Conservation (phyloP, 1,284 basidiomycete species). For the Schizophyllum amplum region DNA sequence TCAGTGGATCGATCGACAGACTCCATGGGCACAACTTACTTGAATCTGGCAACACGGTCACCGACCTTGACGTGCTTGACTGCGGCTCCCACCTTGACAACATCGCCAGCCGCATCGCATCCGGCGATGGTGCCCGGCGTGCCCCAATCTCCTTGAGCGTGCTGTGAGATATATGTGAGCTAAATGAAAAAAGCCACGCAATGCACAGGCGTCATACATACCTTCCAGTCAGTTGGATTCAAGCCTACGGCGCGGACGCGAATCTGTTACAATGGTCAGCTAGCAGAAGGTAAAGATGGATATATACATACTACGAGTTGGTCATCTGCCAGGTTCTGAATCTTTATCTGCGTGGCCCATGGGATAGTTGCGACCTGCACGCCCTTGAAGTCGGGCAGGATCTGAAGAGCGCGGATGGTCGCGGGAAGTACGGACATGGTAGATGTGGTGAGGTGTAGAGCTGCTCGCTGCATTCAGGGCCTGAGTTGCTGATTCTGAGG, state of each 20-base stretch:
- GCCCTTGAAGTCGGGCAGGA: background rate
- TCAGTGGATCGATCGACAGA: too few species aligned
- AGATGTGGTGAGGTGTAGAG: background rate
- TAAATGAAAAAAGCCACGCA: too few species aligned
- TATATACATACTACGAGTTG: background rate
- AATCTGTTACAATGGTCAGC: background rate
- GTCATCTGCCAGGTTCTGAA: background rate
- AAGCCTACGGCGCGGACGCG: background rate
- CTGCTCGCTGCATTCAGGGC: background rate
- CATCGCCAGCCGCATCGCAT: constrained; percentile 37
- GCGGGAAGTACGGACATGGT: background rate
- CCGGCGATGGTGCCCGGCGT: constrained; percentile 17
- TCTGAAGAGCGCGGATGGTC: background rate
- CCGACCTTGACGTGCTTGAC: constrained; percentile 25
- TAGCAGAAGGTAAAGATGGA: background rate
- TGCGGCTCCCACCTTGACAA: constrained; percentile 27
- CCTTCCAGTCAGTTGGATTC: background rate
- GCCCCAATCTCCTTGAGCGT: background rate
- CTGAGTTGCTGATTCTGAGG: background rate
- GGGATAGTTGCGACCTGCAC: background rate
- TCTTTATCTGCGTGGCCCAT: background rate
- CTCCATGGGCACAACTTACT: constrained; percentile 26
- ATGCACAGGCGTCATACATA: background rate
- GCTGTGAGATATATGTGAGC: background rate
- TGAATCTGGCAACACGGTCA: constrained; percentile 34